Evolutionary conservation across 2,329 filamentous ascomycete genomes (phyloP), one percentile per base, ranked within the genome.

Genomic region (Lasiodiplodia theobromae): DNA sequence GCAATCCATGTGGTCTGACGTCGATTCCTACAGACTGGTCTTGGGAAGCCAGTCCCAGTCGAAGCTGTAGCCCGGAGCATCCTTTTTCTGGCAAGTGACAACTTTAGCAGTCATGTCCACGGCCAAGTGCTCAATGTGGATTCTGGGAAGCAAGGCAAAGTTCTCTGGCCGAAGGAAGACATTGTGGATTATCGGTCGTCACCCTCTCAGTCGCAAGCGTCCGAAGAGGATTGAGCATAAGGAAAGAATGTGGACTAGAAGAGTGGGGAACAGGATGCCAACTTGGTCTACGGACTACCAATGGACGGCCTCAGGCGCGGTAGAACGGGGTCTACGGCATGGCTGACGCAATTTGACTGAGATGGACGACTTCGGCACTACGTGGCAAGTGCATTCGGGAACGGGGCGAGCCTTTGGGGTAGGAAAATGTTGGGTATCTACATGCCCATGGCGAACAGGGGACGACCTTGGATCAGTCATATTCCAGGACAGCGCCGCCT

Each of bases 101-200:
- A 77, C 60, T 84, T 79, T 73, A 81, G 80, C 71, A 80, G 79
- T 21, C 79, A 78, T 72, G 77, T 83, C 31, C 81, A 81, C 68
- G 83, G 82, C 1, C 82, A 85, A 69, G 70, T 82, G 4, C 69
- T 85, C 52, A 80, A 80, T 56, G 81, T 85, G 25, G 82, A 85
- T 73, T 79, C 76, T 21, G 83, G 83, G 5, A 85, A 84, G 75
- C 78, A 78, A 68, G 82, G 81, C 10, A 81, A 79, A 53, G 71
- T 83, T 11, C 74, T 82, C 72, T 82, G 79, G 78, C 74, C 71
- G 18, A 76, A 75, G 76, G 81, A 74, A 78, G 75, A 74, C 56
- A 60, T 60, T n/a, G 44, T 21, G 7, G 44, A 47, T 21, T n/a
- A n/a, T 21, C 23, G 7, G 25, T 53, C 44, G n/a, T 25, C 25